phyloP scores from a whole-genome alignment of 179 eudicot genomes.

The Silene noctiflora region DNA sequence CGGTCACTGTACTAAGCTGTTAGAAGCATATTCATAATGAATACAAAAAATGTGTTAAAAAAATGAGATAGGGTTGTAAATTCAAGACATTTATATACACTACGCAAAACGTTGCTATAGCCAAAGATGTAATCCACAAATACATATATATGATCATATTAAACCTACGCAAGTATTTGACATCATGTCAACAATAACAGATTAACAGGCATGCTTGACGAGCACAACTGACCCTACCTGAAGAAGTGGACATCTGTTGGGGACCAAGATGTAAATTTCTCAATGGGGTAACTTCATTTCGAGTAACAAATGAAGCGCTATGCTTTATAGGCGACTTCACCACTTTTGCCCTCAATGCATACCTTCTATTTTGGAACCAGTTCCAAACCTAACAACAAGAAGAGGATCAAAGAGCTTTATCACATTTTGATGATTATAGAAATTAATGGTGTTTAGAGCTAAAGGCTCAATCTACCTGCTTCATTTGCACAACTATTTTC shows the following conservation, averaged over 20 bases:
- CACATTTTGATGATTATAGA: not conserved
- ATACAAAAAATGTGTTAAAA: not conserved
- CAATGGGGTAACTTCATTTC: constrained; percentile 41
- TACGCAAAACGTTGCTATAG: not conserved
- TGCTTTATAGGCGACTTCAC: constrained; percentile 51
- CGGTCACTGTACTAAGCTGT: not conserved
- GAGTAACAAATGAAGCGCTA: constrained; percentile 41
- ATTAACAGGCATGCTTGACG: constrained; percentile 4
- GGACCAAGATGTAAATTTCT: constrained; percentile 52
- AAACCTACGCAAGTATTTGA: constrained; percentile 10
- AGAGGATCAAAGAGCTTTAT: constrained; percentile 2
- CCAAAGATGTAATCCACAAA: not conserved
- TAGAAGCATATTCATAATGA: not conserved
- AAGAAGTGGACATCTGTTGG: constrained; percentile 39
- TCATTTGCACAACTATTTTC: constrained; percentile 66
- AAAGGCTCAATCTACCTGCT: constrained; percentile 51
- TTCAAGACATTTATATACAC: not conserved
- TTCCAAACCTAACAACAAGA: constrained; percentile 69
- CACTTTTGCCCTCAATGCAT: constrained; percentile 77
- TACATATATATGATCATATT: not conserved
- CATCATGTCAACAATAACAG: not conserved
- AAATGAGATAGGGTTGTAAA: not conserved
- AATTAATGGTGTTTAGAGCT: not conserved
- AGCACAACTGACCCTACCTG: constrained; percentile 41
- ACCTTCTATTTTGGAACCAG: constrained; percentile 97